phyloP scores from a whole-genome alignment of 2,329 filamentous ascomycete genomes.

The Chaetothyriales sp. region DNA sequence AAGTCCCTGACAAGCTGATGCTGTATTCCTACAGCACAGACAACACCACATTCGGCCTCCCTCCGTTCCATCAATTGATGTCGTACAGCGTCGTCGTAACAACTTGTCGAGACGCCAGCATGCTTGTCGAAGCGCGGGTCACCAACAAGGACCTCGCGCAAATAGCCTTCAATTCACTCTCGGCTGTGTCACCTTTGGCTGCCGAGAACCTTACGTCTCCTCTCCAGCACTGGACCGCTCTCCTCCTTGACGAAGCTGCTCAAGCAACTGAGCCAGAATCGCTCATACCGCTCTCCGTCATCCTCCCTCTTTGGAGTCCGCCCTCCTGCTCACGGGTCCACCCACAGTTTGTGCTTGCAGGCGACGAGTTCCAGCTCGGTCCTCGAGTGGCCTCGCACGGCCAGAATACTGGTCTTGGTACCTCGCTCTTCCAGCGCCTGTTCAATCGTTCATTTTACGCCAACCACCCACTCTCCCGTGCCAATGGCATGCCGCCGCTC shows the following conservation, averaged over 20 bases:
- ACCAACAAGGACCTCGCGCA: conserved; percentile 29
- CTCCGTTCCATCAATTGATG: conserved; percentile 26
- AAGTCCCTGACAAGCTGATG: conserved; percentile 27
- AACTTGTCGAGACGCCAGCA: conserved; percentile 27
- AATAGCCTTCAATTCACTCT: conserved; percentile 16
- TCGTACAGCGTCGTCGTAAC: conserved; percentile 29
- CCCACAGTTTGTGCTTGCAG: conserved; percentile 32
- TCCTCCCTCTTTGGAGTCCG: background rate
- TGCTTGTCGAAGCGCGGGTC: conserved; percentile 28
- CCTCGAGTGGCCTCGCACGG: conserved; percentile 21
- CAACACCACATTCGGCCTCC: conserved; percentile 28
- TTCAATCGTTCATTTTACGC: conserved; percentile 24
- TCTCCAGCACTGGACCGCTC: conserved; percentile 9
- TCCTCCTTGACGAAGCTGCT: conserved; percentile 34
- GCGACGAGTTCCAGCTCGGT: conserved; percentile 32
- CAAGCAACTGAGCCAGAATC: conserved; percentile 32
- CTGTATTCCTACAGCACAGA: conserved; percentile 25
- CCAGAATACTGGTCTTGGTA: conserved; percentile 23
- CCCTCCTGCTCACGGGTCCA: conserved; percentile 7
- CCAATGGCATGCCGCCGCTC: conserved; percentile 9
- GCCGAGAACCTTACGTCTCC: background rate
- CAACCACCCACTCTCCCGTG: conserved; percentile 27
- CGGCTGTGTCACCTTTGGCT: background rate
- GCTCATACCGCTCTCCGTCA: conserved; percentile 23
- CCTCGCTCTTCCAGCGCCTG: conserved; percentile 29